phyloP scores from a whole-genome alignment of 2,329 filamentous ascomycete genomes.

The Drechslerella coelobrocha region DNA sequence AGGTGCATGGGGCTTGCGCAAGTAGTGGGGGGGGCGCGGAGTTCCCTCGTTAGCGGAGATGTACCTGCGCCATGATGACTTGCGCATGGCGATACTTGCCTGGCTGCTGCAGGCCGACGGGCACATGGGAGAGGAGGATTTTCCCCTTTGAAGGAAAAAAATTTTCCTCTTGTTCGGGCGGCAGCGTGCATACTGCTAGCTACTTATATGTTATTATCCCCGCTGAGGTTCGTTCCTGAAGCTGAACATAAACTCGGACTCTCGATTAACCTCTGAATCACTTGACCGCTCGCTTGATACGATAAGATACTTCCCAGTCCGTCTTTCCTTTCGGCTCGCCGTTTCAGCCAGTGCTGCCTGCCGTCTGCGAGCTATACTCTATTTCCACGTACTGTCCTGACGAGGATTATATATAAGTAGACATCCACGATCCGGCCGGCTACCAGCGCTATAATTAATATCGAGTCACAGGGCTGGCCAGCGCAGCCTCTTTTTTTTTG shows the following conservation, averaged over 20 bases:
- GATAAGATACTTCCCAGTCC: not conserved
- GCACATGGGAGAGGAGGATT: not conserved
- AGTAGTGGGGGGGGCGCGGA: conserved; percentile 31
- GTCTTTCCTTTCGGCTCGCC: not conserved
- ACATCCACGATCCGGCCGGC: no score
- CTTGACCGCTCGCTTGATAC: not conserved
- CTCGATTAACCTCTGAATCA: no score
- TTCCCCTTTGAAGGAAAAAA: conserved; percentile 1
- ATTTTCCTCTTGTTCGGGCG: not conserved
- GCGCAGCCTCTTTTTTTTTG: no score
- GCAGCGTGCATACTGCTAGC: not conserved
- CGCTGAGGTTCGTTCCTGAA: no score
- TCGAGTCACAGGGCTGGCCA: no score
- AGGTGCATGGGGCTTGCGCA: not conserved
- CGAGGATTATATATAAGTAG: not conserved
- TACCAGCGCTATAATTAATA: no score
- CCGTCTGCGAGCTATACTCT: not conserved
- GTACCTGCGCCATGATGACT: conserved; percentile 38
- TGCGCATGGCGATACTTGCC: not conserved
- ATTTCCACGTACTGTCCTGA: not conserved
- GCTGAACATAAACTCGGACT: no score
- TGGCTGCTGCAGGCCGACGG: not conserved
- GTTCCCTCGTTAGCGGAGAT: conserved; percentile 6
- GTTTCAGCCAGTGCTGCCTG: conserved; percentile 3
- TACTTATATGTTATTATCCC: no score